These are phyloP conservation scores for Cercospora zeae-maydis DNA, from an alignment of 2,329 filamentous ascomycete genomes.

Conservation along the genomic window DNA sequence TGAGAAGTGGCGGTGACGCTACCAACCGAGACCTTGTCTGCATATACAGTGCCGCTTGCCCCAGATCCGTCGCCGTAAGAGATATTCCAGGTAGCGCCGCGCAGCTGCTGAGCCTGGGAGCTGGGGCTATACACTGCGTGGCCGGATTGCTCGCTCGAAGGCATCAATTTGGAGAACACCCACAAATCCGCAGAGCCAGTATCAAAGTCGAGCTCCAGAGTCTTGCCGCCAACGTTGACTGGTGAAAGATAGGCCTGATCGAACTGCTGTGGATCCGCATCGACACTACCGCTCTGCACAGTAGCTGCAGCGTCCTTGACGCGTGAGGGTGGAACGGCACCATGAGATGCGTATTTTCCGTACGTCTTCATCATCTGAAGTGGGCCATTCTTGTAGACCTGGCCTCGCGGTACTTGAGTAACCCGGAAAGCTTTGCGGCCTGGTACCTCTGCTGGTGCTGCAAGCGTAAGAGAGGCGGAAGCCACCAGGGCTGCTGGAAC, in stretches of 20 bases:
- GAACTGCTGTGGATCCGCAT: conserved; percentile 39
- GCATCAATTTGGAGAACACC: conserved; percentile 62
- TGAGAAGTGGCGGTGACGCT: conserved; percentile 57
- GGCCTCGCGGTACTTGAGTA: conserved; percentile 31
- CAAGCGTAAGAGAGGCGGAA: conserved; percentile 29
- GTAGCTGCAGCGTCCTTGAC: conserved; percentile 36
- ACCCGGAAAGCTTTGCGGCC: conserved; percentile 30
- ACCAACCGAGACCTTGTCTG: conserved; percentile 61
- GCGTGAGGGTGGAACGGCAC: conserved; percentile 30
- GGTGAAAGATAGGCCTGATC: conserved; percentile 48
- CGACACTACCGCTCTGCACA: conserved; percentile 38
- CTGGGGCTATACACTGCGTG: conserved; percentile 58
- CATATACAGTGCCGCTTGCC: conserved; percentile 63
- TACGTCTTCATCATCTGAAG: conserved; percentile 40
- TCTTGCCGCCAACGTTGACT: conserved; percentile 61
- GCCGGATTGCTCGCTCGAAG: conserved; percentile 48
- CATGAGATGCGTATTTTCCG: conserved; percentile 37
- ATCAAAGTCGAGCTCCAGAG: conserved; percentile 65
- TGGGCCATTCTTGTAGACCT: conserved; percentile 39
- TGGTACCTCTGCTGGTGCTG: conserved; percentile 30
- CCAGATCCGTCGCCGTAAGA: conserved; percentile 63
- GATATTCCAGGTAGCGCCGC: conserved; percentile 41
- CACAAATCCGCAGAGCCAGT: conserved; percentile 69
- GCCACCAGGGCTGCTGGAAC: conserved; percentile 31
- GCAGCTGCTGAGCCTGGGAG: conserved; percentile 37